Base-by-base conservation (phyloP, 768 basidiomycete genomes). In the Pleurotus ostreatus region DNA sequence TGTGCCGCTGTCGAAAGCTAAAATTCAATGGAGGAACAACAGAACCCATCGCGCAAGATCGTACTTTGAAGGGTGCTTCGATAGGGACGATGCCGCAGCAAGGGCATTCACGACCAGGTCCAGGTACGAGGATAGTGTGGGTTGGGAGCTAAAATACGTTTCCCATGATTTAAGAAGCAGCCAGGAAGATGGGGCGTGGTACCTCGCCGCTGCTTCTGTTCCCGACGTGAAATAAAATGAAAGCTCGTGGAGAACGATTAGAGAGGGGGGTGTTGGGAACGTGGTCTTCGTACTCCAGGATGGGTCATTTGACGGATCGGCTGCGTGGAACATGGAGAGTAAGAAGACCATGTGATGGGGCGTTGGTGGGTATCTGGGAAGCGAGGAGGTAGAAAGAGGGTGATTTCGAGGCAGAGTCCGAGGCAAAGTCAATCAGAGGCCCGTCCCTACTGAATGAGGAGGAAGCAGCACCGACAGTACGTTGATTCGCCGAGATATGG, bases 171-270 rank as follows among this genome's bases (percentile, higher is more conserved):
- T 11, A 34, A 34, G 30, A 34, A 34, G 30, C 30, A 34, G 30
- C 30, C 9, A 34, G 30, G 30, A 9, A 34, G 30, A 34, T 34
- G 30, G 30, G 30, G 30, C 30, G 11, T 34, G 30, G 30, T 34
- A 34, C 30, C 30, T 34, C 30, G 30, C 30, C 30, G 30, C 30
- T 34, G 30, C 30, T 34, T 34, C 30, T 34, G 30, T 34, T 9
- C 11, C 26, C 44, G 26, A 16, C 38, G 20, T 52, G 45, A 57
- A 87, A 66, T 84, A 88, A 5, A 70, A 63, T 2, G 86, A 88
- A 0, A 77, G 75, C 58, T 88, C 86, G 48, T 80, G 76, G 15
- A 90, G 64, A 30, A 90, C 73, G 18, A 89, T 60, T n/a, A 87
- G 66, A 30, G 73, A 71, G 3, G 85, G 84, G 0, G 74, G 60